These are phyloP conservation scores for Amoeboaphelidium protococcarum DNA, from an alignment of 371 early-diverging fungal genomes.

Conservation along the genomic window DNA sequence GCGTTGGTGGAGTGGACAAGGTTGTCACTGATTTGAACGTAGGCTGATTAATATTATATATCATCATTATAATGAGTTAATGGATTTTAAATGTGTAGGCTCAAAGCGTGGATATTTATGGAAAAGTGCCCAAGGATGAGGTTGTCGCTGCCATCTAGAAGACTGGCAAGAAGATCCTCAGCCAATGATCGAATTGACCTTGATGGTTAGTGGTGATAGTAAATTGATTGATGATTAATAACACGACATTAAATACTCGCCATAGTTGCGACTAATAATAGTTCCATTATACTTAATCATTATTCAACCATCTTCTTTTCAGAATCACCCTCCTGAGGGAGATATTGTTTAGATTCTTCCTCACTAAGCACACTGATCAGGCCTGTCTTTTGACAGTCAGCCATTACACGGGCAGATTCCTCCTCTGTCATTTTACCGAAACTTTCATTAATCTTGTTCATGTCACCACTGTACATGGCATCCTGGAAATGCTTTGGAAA, in stretches of 20 bases:
- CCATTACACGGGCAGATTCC: slow-evolving; percentile 40
- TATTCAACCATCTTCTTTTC: no score
- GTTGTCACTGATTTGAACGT: background rate
- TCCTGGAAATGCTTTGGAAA: slow-evolving; percentile 42
- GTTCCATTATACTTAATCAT: no score
- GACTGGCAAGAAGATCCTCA: background rate
- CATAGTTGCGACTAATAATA: no score
- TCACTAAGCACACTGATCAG: slow-evolving; percentile 15
- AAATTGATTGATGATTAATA: no score
- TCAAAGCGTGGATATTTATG: background rate
- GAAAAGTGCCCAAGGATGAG: background rate
- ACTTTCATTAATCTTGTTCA: background rate
- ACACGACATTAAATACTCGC: no score
- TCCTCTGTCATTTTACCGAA: slow-evolving; percentile 12
- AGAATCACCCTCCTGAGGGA: no score
- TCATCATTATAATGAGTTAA: no score
- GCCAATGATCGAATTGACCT: no score
- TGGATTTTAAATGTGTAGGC: no score
- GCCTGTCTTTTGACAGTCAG: slow-evolving; percentile 40
- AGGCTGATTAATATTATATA: no score
- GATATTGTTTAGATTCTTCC: no score
- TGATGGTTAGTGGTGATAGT: no score
- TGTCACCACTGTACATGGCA: background rate
- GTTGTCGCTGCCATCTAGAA: background rate
- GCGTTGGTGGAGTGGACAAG: background rate